A percentile compares a stretch with the other conserved stretches of the same genome.
phyloP scores from a whole-genome alignment of 1,284 basidiomycete genomes.

The Tausonia pullulans region DNA sequence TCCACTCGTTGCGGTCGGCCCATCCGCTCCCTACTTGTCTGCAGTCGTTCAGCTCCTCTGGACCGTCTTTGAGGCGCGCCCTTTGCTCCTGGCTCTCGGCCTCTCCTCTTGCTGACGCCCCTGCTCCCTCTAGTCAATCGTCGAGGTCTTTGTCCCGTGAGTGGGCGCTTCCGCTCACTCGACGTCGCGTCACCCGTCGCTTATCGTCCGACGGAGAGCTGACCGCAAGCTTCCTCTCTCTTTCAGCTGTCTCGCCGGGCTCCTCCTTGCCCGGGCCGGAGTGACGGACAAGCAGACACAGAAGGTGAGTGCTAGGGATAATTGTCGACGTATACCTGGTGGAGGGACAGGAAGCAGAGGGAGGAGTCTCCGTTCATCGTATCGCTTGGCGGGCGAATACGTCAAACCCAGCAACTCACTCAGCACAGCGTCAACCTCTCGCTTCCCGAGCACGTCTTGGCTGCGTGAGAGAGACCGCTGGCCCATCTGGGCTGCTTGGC shows the following conservation, averaged over 20 bases:
- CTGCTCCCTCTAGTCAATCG: slow-evolving; percentile 54
- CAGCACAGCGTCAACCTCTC: too few relatives aligned
- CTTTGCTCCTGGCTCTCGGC: background rate
- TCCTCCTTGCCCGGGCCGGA: slow-evolving; percentile 62
- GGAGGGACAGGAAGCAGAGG: too few relatives aligned
- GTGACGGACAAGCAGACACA: slow-evolving; percentile 83
- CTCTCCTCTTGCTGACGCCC: background rate
- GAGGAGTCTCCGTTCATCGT: too few relatives aligned
- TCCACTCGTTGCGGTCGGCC: too few relatives aligned
- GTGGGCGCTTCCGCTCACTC: background rate
- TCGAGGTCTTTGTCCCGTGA: slow-evolving; percentile 68
- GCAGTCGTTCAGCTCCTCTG: slow-evolving; percentile 31
- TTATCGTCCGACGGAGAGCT: background rate
- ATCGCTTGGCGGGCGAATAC: too few relatives aligned
- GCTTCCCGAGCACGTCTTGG: too few relatives aligned
- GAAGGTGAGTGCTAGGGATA: too few relatives aligned
- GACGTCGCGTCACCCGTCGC: background rate
- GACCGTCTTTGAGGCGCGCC: slow-evolving; percentile 47
- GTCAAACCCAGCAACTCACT: too few relatives aligned
- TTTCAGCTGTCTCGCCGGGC: slow-evolving; percentile 60
- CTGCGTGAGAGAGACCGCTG: too few relatives aligned
- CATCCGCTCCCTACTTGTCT: background rate
- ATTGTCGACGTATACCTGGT: too few relatives aligned
- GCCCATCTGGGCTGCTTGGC: too few relatives aligned
- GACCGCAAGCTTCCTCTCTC: background rate